Evolutionary conservation across 345 rosid genomes (phyloP).

Genomic region (Hevea brasiliensis): DNA sequence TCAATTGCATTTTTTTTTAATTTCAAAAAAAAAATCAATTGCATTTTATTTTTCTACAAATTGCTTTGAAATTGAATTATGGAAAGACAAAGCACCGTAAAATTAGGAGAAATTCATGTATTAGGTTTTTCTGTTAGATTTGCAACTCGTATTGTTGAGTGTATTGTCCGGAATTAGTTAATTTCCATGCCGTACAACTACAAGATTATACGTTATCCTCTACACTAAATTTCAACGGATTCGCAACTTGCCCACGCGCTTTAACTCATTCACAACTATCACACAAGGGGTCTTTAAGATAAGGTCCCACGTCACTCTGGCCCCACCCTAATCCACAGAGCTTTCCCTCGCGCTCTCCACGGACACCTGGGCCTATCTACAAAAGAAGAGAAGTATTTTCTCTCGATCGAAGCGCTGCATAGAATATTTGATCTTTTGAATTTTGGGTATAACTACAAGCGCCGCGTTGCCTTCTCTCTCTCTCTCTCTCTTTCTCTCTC

Average conservation of each 20-base stretch:
- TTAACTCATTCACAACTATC: not conserved
- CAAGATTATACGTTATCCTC: not conserved
- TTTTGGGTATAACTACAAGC: not conserved
- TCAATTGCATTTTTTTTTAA: no score
- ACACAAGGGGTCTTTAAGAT: no score
- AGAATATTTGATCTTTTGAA: not conserved
- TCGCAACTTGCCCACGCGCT: slow-evolving; percentile 18
- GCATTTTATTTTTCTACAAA: not conserved
- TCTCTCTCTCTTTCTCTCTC: slow-evolving; percentile 2
- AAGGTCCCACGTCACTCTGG: slow-evolving; percentile 34
- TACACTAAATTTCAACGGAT: not conserved
- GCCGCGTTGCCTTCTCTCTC: slow-evolving; percentile 17
- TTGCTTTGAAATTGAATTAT: no score
- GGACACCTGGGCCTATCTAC: slow-evolving; percentile 10
- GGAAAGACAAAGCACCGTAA: no score
- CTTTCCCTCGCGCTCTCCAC: slow-evolving; percentile 11
- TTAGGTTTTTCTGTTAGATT: not conserved
- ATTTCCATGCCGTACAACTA: not conserved
- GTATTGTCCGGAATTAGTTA: not conserved
- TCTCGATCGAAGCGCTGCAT: slow-evolving; percentile 4
- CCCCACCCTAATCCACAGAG: slow-evolving; percentile 9
- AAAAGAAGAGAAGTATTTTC: not conserved
- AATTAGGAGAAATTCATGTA: not conserved
- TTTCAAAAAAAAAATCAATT: no score
- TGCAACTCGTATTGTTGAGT: no score